A percentile compares a stretch with the other conserved stretches of the same genome.
Conservation (phyloP, 768 basidiomycete genomes). For the Termitomyces sp. region DNA sequence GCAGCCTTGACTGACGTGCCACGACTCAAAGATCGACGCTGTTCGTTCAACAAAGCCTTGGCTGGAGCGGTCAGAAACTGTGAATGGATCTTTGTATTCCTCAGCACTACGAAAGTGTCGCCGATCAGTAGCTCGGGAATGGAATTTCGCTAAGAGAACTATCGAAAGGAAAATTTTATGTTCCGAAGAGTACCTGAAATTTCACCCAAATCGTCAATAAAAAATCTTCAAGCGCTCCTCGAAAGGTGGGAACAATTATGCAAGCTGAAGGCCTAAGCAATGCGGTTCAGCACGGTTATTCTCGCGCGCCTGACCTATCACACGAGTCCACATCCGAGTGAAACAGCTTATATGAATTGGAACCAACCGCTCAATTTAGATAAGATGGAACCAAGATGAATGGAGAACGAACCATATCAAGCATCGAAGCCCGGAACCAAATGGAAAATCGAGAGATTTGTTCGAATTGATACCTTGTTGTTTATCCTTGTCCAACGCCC, state of each 20-base stretch:
- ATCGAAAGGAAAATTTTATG: neutral
- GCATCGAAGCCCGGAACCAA: conserved; percentile 2
- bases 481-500: conserved; percentile 1
- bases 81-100: neutral
- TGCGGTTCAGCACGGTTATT: neutral
- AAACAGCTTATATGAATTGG: neutral
- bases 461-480: conserved; percentile 1
- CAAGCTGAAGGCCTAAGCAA: neutral
- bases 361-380: conserved; percentile 3
- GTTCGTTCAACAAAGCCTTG: neutral
- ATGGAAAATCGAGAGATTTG: conserved; percentile 5
- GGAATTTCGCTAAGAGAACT: neutral
- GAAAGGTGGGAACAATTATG: neutral
- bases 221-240: neutral
- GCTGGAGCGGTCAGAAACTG: neutral
- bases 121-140: neutral
- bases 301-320: neutral
- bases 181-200: conserved; percentile 8
- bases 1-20: neutral
- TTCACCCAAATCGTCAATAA: neutral
- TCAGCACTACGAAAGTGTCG: neutral
- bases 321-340: neutral
- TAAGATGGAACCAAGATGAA: conserved; percentile 1
- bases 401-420: conserved; percentile 10
- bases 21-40: neutral